Percentiles rank a stretch among this genome's conserved stretches.
phyloP scores from a whole-genome alignment of 2,329 filamentous ascomycete genomes.

The Phyllosticta citrichinensis region DNA sequence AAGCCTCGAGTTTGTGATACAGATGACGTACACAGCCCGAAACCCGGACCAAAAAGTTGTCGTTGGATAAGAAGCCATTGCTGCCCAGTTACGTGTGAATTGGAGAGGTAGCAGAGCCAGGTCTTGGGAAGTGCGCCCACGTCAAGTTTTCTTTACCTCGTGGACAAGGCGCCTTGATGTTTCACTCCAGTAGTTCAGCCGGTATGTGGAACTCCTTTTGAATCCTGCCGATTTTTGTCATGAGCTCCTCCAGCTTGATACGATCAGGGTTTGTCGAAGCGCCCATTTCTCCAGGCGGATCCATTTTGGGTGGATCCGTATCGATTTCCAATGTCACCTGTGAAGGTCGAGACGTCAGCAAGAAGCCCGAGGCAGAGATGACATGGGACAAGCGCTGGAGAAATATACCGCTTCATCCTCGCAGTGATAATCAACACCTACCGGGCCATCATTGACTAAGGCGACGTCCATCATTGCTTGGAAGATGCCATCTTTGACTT shows the following conservation, averaged over 20 bases:
- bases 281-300: constrained; percentile 15
- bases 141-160: background rate
- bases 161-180: background rate
- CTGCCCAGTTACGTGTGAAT: background rate
- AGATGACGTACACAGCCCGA: background rate
- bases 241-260: constrained; percentile 11
- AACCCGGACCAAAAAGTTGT: background rate
- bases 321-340: constrained; percentile 42
- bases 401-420: constrained; percentile 46
- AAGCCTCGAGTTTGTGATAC: background rate
- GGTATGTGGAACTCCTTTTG: constrained; percentile 25
- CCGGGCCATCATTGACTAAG: constrained; percentile 74
- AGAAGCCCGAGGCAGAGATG: background rate
- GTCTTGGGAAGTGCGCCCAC: background rate
- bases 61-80: background rate
- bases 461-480: constrained; percentile 99
- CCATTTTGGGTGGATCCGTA: constrained; percentile 35
- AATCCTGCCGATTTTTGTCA: constrained; percentile 21
- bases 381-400: constrained; percentile 14
- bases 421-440: constrained; percentile 51
- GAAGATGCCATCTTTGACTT: constrained; percentile 90
- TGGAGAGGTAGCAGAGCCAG: background rate
- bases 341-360: background rate
- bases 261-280: background rate
- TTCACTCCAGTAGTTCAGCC: constrained; percentile 19